These are phyloP conservation scores for Lolium perenne DNA, from an alignment of 176 grass and related monocot species.

Conservation along the genomic window DNA sequence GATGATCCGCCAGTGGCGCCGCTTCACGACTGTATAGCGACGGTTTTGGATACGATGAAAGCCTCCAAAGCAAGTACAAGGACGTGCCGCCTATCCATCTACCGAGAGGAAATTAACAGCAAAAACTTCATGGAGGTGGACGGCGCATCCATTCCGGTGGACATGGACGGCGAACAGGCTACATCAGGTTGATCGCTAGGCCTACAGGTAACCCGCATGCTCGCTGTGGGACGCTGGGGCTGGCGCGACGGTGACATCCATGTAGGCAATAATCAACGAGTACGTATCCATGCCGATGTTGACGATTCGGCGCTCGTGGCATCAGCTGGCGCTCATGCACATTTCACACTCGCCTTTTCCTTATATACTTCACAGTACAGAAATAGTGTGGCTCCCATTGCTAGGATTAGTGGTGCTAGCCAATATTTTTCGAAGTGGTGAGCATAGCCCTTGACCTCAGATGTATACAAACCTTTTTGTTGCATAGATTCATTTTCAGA, in stretches of 20 bases:
- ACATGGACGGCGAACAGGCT: background rate
- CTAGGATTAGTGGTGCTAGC: no score
- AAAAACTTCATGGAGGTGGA: background rate
- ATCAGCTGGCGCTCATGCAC: slow-evolving; percentile 26
- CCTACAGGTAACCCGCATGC: background rate
- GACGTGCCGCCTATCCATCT: background rate
- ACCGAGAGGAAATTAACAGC: background rate
- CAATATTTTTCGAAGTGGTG: no score
- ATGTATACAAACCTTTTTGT: no score
- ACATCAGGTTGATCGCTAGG: background rate
- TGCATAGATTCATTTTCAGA: no score
- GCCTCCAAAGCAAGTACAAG: background rate
- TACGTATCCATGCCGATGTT: background rate
- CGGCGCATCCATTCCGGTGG: background rate
- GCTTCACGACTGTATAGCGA: no score
- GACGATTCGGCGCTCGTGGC: background rate
- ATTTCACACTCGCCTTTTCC: background rate
- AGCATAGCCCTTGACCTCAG: no score
- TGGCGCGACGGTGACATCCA: background rate
- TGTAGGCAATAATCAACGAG: background rate
- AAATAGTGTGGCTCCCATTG: no score
- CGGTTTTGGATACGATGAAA: background rate
- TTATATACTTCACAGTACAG: no score
- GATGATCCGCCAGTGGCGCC: no score
- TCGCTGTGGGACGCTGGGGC: background rate